phyloP scores from a whole-genome alignment of 2,329 filamentous ascomycete genomes.

The Hypoxylon sp. region DNA sequence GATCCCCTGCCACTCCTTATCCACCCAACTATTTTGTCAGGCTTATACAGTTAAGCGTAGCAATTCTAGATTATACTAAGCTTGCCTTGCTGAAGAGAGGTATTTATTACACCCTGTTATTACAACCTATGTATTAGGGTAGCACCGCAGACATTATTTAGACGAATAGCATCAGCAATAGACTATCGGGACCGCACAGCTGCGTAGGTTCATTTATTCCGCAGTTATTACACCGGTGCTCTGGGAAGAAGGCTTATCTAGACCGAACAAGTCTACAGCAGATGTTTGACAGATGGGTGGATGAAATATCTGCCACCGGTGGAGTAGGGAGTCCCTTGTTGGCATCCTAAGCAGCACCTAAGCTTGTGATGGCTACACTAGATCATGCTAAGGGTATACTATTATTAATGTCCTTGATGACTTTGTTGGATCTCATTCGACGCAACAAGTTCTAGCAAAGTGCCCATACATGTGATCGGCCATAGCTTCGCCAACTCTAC shows the following conservation, averaged over 20 bases:
- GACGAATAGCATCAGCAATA: slow-evolving; percentile 9
- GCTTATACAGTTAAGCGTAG: not conserved
- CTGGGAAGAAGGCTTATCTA: slow-evolving; percentile 10
- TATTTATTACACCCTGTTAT: slow-evolving; percentile 7
- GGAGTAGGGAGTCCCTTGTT: slow-evolving; percentile 23
- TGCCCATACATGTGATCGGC: not conserved
- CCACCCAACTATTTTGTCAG: not conserved
- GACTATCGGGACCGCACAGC: not conserved
- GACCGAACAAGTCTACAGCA: not conserved
- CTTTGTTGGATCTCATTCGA: not conserved
- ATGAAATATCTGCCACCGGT: not conserved
- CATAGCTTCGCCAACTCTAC: not conserved
- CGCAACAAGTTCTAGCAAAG: not conserved
- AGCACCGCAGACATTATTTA: slow-evolving; percentile 6
- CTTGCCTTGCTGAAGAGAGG: not conserved
- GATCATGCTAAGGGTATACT: not conserved
- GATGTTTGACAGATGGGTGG: not conserved
- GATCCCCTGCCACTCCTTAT: not conserved
- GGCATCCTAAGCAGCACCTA: too few relatives aligned
- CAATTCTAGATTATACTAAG: not conserved
- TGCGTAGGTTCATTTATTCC: slow-evolving; percentile 3
- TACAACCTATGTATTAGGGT: too few relatives aligned
- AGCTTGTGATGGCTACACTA: not conserved
- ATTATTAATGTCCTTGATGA: slow-evolving; percentile 23
- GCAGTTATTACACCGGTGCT: not conserved